phyloP scores from a whole-genome alignment of 1,284 basidiomycete species.

The Hortiboletus rubellus region DNA sequence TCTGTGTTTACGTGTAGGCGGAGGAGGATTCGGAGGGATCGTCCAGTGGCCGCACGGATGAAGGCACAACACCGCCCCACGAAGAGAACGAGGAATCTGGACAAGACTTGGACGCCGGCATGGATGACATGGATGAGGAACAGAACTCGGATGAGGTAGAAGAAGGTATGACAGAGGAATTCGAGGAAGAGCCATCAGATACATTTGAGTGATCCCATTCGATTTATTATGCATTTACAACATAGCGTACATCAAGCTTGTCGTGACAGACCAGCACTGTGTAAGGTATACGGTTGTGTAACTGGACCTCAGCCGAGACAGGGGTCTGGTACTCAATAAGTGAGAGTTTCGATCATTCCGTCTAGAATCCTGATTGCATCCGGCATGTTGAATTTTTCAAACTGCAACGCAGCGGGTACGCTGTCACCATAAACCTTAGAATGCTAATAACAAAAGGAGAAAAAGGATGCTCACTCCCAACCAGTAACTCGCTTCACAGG shows the following conservation, averaged over 20 bases:
- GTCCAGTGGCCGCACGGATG: constrained; percentile 39
- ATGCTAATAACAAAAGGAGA: background rate
- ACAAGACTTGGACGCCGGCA: constrained; percentile 65
- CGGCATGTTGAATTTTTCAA: constrained; percentile 90
- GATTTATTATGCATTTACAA: background rate
- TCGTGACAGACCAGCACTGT: background rate
- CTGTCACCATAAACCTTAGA: constrained; percentile 40
- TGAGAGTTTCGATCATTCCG: constrained; percentile 79
- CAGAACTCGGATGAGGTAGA: constrained; percentile 31
- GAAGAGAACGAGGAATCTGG: constrained; percentile 58
- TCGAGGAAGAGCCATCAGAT: constrained; percentile 33
- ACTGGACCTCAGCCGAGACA: background rate
- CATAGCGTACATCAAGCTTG: background rate
- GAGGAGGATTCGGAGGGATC: constrained; percentile 44
- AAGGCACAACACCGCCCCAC: constrained; percentile 46
- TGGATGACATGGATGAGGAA: constrained; percentile 72
- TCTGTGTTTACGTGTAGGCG: constrained; percentile 34
- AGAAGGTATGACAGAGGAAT: constrained; percentile 29
- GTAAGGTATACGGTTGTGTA: background rate
- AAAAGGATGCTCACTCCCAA: constrained; percentile 79
- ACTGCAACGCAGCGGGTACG: constrained; percentile 78
- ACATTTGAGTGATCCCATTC: background rate
- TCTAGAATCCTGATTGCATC: constrained; percentile 83
- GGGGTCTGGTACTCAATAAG: constrained; percentile 51
- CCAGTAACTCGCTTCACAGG: constrained; percentile 85